phyloP scores from a whole-genome alignment of 352 stramenopile genomes.

The Phytophthora rubi region DNA sequence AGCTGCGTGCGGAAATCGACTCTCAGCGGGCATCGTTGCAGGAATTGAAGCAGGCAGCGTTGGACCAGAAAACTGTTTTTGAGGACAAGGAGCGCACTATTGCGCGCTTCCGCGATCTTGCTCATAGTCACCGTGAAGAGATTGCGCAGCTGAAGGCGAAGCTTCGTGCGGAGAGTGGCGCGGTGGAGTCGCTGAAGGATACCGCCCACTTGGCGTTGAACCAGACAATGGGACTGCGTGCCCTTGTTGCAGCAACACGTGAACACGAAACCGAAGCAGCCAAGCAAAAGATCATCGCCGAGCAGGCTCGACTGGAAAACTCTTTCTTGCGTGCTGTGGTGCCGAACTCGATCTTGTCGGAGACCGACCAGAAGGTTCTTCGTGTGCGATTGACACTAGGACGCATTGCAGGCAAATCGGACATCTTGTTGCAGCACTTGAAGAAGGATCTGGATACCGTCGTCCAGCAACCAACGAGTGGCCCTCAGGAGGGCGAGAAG shows the following conservation, averaged over 20 bases:
- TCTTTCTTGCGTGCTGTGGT: conserved; percentile 71
- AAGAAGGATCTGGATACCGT: conserved; percentile 67
- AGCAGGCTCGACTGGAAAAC: conserved; percentile 73
- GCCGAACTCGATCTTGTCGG: conserved; percentile 73
- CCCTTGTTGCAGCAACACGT: conserved; percentile 58
- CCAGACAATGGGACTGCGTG: conserved; percentile 76
- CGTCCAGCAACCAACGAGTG: conserved; percentile 32
- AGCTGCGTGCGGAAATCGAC: conserved; percentile 78
- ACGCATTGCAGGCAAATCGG: conserved; percentile 69
- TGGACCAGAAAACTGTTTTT: conserved; percentile 62
- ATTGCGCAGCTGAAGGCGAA: conserved; percentile 78
- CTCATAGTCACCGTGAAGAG: conserved; percentile 71
- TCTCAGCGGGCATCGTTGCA: conserved; percentile 55
- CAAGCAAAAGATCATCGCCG: conserved; percentile 70
- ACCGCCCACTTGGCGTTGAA: conserved; percentile 76
- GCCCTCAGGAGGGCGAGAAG: conserved; percentile 36
- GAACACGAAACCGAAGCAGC: conserved; percentile 74
- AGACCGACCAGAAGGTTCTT: conserved; percentile 78
- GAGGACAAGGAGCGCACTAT: conserved; percentile 87
- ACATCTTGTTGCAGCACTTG: conserved; percentile 73
- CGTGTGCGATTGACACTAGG: conserved; percentile 70
- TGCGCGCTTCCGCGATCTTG: conserved; percentile 77
- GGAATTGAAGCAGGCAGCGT: conserved; percentile 61
- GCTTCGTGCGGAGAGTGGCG: conserved; percentile 70
- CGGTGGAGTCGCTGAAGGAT: conserved; percentile 78